A percentile compares a stretch with the other conserved stretches of the same genome.
Evolutionary conservation across 2,329 filamentous ascomycete genomes (phyloP).

Genomic region (Pseudogymnoascus sp.): DNA sequence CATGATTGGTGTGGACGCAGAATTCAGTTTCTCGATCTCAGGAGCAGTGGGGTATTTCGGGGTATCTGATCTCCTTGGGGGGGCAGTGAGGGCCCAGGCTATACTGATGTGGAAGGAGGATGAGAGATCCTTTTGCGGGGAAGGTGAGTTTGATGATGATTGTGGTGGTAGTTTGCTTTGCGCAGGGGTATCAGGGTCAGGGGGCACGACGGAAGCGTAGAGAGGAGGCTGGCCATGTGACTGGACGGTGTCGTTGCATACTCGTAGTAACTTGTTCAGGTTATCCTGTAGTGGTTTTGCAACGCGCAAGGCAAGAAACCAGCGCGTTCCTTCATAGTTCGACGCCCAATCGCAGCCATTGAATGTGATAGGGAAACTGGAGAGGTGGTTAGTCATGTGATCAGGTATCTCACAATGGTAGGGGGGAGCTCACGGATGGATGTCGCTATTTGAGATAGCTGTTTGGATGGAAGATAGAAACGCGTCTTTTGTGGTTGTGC

Average conservation of each 20-base stretch:
- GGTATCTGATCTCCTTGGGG: conserved; percentile 20
- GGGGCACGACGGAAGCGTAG: conserved; percentile 41
- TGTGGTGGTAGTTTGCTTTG: conserved; percentile 11
- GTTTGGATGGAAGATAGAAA: conserved; percentile 54
- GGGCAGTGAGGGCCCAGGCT: conserved; percentile 65
- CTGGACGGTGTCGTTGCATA: conserved; percentile 57
- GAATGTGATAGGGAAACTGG: conserved; percentile 23
- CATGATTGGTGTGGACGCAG: background rate
- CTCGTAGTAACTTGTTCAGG: conserved; percentile 53
- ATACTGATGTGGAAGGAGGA: conserved; percentile 75
- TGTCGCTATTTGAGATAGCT: conserved; percentile 34
- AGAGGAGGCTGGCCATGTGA: conserved; percentile 60
- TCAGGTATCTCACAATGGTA: background rate
- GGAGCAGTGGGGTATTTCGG: background rate
- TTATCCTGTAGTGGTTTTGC: conserved; percentile 39
- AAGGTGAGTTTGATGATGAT: conserved; percentile 8
- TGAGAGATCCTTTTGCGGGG: background rate
- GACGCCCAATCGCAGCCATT: conserved; percentile 54
- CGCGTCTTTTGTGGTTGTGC: conserved; percentile 59
- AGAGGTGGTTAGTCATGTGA: conserved; percentile 16
- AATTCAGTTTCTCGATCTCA: background rate
- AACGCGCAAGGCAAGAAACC: conserved; percentile 74
- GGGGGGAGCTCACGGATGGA: conserved; percentile 35
- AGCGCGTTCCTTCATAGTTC: conserved; percentile 61
- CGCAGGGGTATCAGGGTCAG: background rate